Evolutionary conservation across 306 rosid species (phyloP).

Genomic region (Clitoria ternatea): DNA sequence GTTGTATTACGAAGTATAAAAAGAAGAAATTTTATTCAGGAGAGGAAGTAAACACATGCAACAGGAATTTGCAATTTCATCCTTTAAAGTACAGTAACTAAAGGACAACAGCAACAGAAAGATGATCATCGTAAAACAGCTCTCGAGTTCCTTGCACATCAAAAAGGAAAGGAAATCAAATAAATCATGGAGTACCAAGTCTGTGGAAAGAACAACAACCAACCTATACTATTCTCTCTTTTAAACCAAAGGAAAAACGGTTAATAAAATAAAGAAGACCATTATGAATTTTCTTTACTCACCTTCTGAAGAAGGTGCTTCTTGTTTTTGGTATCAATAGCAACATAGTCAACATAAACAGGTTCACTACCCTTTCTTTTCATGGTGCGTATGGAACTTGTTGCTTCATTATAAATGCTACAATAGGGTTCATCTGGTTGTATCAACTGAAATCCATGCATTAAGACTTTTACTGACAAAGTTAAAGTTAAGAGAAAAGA

Average conservation of each 20-base stretch:
- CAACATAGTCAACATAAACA: slow-evolving; percentile 79
- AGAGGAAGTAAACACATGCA: neutral
- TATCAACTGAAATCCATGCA: slow-evolving; percentile 54
- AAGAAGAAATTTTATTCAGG: neutral
- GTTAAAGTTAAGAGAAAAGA: neutral
- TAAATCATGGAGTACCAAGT: neutral
- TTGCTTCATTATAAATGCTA: slow-evolving; percentile 56
- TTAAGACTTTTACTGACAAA: slow-evolving; percentile 1
- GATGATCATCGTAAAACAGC: neutral
- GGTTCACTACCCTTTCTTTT: slow-evolving; percentile 77
- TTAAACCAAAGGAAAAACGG: neutral
- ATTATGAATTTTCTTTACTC: neutral
- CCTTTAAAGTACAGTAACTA: neutral
- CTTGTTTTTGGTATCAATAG: slow-evolving; percentile 66
- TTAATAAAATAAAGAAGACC: neutral
- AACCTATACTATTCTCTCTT: neutral
- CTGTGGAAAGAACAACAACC: neutral
- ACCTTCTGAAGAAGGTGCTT: slow-evolving; percentile 69
- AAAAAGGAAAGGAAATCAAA: neutral
- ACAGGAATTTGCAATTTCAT: neutral
- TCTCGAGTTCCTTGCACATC: neutral
- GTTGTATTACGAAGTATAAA: neutral
- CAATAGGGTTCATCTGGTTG: slow-evolving; percentile 70
- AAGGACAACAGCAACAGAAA: neutral
- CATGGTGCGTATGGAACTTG: slow-evolving; percentile 11